phyloP scores from a whole-genome alignment of 2,329 filamentous ascomycete genomes.

The Parafenestella ontariensis region DNA sequence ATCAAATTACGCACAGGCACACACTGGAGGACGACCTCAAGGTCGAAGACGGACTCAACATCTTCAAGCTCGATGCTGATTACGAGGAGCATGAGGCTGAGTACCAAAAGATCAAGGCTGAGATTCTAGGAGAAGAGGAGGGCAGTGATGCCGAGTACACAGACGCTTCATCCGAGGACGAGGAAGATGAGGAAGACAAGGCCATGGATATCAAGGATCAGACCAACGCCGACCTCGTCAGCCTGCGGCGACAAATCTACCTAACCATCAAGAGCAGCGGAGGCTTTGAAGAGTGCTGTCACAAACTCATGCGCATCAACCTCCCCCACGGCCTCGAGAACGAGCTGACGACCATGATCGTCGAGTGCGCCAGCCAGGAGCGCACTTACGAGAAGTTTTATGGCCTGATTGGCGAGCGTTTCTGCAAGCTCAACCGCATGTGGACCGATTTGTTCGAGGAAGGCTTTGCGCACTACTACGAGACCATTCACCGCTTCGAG shows the following conservation, averaged over 20 bases:
- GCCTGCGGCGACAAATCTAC: constrained; percentile 92
- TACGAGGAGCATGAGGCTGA: constrained; percentile 91
- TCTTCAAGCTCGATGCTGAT: constrained; percentile 92
- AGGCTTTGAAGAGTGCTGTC: constrained; percentile 94
- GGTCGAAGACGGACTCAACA: constrained; percentile 83
- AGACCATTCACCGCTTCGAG: constrained; percentile 96
- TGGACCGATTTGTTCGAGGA: constrained; percentile 95
- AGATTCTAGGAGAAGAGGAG: constrained; percentile 82
- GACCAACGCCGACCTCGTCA: constrained; percentile 94
- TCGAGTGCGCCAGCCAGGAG: constrained; percentile 96
- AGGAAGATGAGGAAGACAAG: constrained; percentile 78
- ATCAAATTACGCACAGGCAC: constrained; percentile 91
- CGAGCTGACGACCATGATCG: constrained; percentile 94
- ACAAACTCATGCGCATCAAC: constrained; percentile 90
- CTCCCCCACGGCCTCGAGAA: constrained; percentile 85
- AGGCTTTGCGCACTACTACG: constrained; percentile 90
- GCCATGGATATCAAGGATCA: constrained; percentile 97
- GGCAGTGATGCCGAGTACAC: constrained; percentile 70
- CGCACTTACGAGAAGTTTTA: constrained; percentile 98
- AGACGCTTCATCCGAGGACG: constrained; percentile 71
- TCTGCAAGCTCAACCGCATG: constrained; percentile 92
- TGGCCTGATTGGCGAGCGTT: constrained; percentile 89
- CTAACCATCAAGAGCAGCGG: constrained; percentile 97
- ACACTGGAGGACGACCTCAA: constrained; percentile 80
- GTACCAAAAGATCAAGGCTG: constrained; percentile 88